Evolutionary conservation across 1,139 yeast species (phyloP).

Genomic region (Pichia sp.): DNA sequence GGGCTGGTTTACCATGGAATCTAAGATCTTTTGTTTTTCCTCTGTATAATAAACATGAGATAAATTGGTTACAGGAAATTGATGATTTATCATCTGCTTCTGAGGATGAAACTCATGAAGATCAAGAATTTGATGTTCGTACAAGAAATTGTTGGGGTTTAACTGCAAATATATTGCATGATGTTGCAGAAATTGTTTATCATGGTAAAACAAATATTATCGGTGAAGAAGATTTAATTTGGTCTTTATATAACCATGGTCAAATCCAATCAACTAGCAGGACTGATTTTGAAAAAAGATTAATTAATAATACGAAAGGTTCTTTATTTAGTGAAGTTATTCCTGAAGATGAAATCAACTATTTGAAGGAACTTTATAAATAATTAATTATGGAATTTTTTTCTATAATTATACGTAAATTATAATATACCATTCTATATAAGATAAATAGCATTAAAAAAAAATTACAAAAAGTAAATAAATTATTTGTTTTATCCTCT

Average conservation of each 20-base stretch:
- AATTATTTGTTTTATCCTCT: slow-evolving; percentile 39
- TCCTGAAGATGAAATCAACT: slow-evolving; percentile 39
- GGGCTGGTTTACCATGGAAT: slow-evolving; percentile 72
- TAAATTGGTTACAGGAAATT: slow-evolving; percentile 55
- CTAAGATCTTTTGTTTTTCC: slow-evolving; percentile 59
- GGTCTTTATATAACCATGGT: slow-evolving; percentile 44
- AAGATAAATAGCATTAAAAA: too few species aligned
- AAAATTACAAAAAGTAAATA: not conserved
- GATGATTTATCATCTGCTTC: slow-evolving; percentile 54
- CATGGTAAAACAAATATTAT: slow-evolving; percentile 33
- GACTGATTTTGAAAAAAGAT: slow-evolving; percentile 37
- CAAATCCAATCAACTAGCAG: slow-evolving; percentile 35
- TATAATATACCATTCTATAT: too few species aligned
- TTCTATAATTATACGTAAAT: too few species aligned
- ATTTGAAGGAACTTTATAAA: slow-evolving; percentile 37
- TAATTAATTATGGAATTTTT: not conserved
- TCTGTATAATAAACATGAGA: slow-evolving; percentile 48
- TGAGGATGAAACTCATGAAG: slow-evolving; percentile 36
- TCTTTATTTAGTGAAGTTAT: slow-evolving; percentile 47
- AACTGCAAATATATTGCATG: slow-evolving; percentile 80
- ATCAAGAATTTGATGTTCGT: slow-evolving; percentile 30
- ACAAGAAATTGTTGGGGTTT: slow-evolving; percentile 82
- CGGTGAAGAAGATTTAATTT: slow-evolving; percentile 65
- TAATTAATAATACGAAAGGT: slow-evolving; percentile 34
- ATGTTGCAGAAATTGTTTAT: slow-evolving; percentile 56